These are phyloP conservation scores for Colletotrichum coccodes DNA, from an alignment of 2,329 filamentous ascomycete species.

Conservation along the genomic window DNA sequence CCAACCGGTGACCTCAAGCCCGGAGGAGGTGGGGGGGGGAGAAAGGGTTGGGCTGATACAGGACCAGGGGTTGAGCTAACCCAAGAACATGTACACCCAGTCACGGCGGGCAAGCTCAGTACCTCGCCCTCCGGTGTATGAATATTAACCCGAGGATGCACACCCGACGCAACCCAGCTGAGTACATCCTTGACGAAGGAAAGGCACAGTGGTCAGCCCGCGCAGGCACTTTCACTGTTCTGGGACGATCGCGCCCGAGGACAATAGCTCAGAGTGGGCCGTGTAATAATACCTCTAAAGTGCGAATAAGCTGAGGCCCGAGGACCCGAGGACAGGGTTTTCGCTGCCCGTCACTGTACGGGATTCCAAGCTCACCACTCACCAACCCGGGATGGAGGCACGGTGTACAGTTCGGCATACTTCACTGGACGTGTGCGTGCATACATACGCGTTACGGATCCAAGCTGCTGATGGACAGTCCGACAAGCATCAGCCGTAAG, in stretches of 20 bases:
- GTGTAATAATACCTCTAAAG: constrained; percentile 17
- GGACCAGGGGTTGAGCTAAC: constrained; percentile 11
- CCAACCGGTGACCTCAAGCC: constrained; percentile 2
- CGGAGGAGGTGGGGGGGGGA: neutral
- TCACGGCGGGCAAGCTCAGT: neutral
- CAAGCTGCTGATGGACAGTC: neutral
- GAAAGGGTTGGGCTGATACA: constrained; percentile 19
- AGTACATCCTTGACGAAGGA: neutral
- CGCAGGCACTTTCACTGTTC: constrained; percentile 1
- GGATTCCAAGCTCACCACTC: constrained; percentile 2
- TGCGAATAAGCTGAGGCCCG: constrained; percentile 21
- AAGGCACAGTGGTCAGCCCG: neutral
- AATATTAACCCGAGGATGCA: neutral
- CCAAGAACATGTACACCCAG: constrained; percentile 2
- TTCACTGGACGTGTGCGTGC: neutral
- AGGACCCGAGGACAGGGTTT: constrained; percentile 9
- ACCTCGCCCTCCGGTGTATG: neutral
- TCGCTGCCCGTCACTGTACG: constrained; percentile 15
- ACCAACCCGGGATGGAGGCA: constrained; percentile 10
- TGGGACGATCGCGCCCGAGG: constrained; percentile 10
- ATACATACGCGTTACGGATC: neutral
- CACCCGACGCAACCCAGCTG: constrained; percentile 7
- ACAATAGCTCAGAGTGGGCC: constrained; percentile 20
- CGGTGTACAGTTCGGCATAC: neutral
- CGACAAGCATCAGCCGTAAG: neutral